These are phyloP conservation scores for Alternaria triticimaculans DNA, from an alignment of 2,329 filamentous ascomycete species.

Conservation along the genomic window DNA sequence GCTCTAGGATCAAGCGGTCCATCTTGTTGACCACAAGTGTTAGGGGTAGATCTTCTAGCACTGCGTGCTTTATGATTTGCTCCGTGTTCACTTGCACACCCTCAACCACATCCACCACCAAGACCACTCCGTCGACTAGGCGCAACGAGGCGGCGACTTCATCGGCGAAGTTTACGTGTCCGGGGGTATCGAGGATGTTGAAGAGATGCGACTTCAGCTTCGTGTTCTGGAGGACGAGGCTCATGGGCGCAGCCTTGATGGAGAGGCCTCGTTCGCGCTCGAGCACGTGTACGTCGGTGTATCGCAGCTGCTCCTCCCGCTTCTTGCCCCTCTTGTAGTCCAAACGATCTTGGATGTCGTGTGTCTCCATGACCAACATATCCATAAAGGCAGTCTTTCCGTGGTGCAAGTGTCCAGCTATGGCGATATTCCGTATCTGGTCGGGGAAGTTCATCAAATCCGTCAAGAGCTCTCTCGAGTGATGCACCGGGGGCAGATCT, in stretches of 20 bases:
- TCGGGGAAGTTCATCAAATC: slow-evolving; percentile 96
- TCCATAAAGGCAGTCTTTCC: slow-evolving; percentile 99
- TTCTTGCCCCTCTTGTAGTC: slow-evolving; percentile 82
- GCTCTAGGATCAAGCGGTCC: slow-evolving; percentile 90
- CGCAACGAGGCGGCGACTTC: slow-evolving; percentile 90
- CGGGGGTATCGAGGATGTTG: slow-evolving; percentile 94
- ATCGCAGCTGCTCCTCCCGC: slow-evolving; percentile 87
- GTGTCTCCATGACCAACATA: slow-evolving; percentile 95
- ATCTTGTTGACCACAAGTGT: slow-evolving; percentile 96
- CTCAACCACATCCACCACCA: slow-evolving; percentile 95
- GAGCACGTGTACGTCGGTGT: slow-evolving; percentile 89
- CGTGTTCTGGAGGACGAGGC: slow-evolving; percentile 82
- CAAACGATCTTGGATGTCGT: slow-evolving; percentile 79
- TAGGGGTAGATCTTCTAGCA: slow-evolving; percentile 86
- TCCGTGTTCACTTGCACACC: slow-evolving; percentile 99
- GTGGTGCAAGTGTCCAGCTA: slow-evolving; percentile 93
- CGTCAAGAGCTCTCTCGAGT: slow-evolving; percentile 89
- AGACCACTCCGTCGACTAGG: slow-evolving; percentile 86
- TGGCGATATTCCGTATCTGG: slow-evolving; percentile 88
- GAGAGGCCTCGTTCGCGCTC: slow-evolving; percentile 91
- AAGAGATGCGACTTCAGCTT: slow-evolving; percentile 94
- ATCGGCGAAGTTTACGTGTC: slow-evolving; percentile 98
- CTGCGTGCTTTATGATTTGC: slow-evolving; percentile 94
- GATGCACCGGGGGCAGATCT: slow-evolving; percentile 86
- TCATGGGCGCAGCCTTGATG: slow-evolving; percentile 94